A percentile compares a stretch with the other conserved stretches of the same genome.
Conservation (phyloP, 257 asterid species). For the Mitragyna speciosa region DNA sequence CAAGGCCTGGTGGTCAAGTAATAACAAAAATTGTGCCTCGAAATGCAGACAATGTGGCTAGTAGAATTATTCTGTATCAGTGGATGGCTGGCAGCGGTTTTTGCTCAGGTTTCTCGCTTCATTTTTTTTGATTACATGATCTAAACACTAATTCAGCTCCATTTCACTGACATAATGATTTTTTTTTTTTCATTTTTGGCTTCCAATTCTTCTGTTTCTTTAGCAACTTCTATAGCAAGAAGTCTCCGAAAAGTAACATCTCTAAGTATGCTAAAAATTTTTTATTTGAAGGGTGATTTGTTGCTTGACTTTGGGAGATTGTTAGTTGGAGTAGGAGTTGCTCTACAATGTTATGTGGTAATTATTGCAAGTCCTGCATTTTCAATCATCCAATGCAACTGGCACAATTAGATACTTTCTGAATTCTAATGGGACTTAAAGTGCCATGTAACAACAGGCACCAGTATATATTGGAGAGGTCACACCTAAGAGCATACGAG, state of each 20-base stretch:
- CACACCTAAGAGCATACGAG: background rate
- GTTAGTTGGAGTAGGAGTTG: background rate
- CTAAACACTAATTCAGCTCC: no score
- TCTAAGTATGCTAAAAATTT: no score
- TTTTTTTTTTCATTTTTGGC: no score
- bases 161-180: no score
- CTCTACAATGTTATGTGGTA: slow-evolving; percentile 1
- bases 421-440: no score
- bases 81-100: background rate
- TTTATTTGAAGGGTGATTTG: background rate
- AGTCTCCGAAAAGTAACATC: no score
- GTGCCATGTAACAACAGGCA: background rate
- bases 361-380: background rate
- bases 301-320: slow-evolving; percentile 1
- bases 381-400: background rate
- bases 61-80: background rate
- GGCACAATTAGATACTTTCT: background rate
- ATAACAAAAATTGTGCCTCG: background rate
- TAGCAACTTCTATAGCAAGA: no score
- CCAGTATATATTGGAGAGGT: background rate
- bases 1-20: background rate
- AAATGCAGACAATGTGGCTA: slow-evolving; percentile 6
- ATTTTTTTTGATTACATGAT: no score
- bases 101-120: no score
- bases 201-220: no score